phyloP scores from a whole-genome alignment of 257 asterid genomes.

The Solanum verrucosum region DNA sequence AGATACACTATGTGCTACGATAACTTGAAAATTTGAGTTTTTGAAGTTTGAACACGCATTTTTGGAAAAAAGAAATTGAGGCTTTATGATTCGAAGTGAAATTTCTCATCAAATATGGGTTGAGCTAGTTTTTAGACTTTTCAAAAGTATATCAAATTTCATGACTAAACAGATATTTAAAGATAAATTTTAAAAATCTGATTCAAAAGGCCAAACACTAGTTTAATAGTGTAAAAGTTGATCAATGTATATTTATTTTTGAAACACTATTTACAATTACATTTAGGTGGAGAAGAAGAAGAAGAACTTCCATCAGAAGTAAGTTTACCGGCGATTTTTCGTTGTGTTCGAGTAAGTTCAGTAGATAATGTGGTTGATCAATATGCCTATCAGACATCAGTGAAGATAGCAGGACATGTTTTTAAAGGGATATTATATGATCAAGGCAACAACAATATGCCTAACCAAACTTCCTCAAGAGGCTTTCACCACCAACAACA shows the following conservation, averaged over 20 bases:
- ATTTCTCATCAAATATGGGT: background rate
- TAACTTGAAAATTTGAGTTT: background rate
- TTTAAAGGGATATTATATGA: constrained; percentile 63
- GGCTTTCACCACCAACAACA: background rate
- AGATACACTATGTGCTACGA: background rate
- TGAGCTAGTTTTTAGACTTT: background rate
- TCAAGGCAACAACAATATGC: constrained; percentile 30
- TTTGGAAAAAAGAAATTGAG: background rate
- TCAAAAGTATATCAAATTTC: background rate
- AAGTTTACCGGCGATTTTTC: constrained; percentile 43
- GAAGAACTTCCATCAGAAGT: constrained; percentile 50
- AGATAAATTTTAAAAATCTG: no score
- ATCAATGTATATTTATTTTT: background rate
- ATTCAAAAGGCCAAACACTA: background rate
- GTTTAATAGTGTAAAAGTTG: background rate
- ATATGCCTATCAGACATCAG: constrained; percentile 59
- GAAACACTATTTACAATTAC: background rate
- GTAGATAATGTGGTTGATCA: constrained; percentile 46
- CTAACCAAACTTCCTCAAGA: constrained; percentile 34
- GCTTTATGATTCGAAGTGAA: background rate
- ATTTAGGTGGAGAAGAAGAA: constrained; percentile 20
- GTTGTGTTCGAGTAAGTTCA: constrained; percentile 62
- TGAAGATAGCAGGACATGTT: constrained; percentile 48
- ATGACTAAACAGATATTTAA: background rate
- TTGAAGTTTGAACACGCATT: background rate